phyloP scores from a whole-genome alignment of 805 yeast species.

The Candida boleticola region DNA sequence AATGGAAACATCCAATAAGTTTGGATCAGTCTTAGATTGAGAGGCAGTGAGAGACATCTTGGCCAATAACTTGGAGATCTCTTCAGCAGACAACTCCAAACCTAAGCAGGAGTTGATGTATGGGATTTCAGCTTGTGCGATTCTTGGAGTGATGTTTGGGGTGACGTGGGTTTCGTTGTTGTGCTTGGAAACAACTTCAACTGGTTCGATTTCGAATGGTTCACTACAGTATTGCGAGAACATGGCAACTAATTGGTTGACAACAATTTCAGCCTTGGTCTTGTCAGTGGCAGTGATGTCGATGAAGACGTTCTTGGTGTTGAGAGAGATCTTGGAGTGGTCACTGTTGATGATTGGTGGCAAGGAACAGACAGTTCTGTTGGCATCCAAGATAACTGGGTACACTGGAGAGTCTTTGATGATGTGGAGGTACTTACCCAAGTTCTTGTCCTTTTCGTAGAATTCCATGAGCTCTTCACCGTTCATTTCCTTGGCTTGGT shows the following conservation, averaged over 20 bases:
- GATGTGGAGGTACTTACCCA: slow-evolving; percentile 85
- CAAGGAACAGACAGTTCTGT: slow-evolving; percentile 77
- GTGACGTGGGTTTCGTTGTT: slow-evolving; percentile 70
- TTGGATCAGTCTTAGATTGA: slow-evolving; percentile 45
- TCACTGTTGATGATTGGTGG: slow-evolving; percentile 97
- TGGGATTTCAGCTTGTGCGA: slow-evolving; percentile 67
- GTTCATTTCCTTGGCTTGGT: slow-evolving; percentile 64
- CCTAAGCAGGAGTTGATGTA: slow-evolving; percentile 94
- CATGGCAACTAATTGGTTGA: slow-evolving; percentile 93
- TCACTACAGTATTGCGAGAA: slow-evolving; percentile 82
- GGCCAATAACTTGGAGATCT: slow-evolving; percentile 63
- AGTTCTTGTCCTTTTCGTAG: slow-evolving; percentile 85
- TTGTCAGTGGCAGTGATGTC: slow-evolving; percentile 94
- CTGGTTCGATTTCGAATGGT: slow-evolving; percentile 87
- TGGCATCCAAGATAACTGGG: slow-evolving; percentile 84
- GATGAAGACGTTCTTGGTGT: slow-evolving; percentile 85
- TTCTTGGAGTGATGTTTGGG: slow-evolving; percentile 71
- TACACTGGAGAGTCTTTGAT: slow-evolving; percentile 84
- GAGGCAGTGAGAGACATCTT: slow-evolving; percentile 79
- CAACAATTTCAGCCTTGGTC: slow-evolving; percentile 91
- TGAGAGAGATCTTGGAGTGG: slow-evolving; percentile 79
- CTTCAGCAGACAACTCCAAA: slow-evolving; percentile 64
- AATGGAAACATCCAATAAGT: slow-evolving; percentile 61
- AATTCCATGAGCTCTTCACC: slow-evolving; percentile 84
- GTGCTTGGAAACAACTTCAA: slow-evolving; percentile 78